Base-by-base conservation (phyloP, 345 rosid species). In the Anacardium occidentale region DNA sequence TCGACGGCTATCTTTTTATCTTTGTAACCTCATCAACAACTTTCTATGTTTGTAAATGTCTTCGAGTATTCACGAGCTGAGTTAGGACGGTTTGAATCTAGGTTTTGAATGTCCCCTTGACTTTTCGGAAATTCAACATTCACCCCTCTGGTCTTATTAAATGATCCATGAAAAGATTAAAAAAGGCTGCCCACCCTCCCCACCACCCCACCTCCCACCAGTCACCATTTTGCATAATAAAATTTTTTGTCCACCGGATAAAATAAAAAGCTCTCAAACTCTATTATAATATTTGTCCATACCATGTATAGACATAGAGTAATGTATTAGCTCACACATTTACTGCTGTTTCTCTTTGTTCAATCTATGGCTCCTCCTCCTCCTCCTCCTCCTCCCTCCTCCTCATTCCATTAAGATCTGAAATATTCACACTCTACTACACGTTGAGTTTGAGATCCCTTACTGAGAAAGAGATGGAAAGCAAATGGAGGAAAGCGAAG, bases 401-500 rank as follows among this genome's bases (percentile, higher is more conserved):
- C 2, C 51, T 10, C 51, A 5, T 18, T 14, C 53, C 18, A 40
- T 65, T 40, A 47, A 20, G 56, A 65, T 65, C 69, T 65, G 51
- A 65, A 64, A 65, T 3, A 47, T 47, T 47, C 51, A 47, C 32
- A 29, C 2, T 29, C 32, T 29, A n/a, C n/a, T n/a, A n/a, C n/a
- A n/a, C n/a, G n/a, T n/a, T 29, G 2, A 29, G 4, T 12, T 50
- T 50, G 53, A 50, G n/a, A 13, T 50, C 42, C 15, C 18, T 13
- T 15, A 50, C 18, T 50, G 20, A 50, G 53, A 50, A n/a, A 50
- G 53, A 50, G 14, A 86, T 90, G 98, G 89, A 82, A 53, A 88
- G 92, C 78, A 91, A 87, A 79, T 94, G 98, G 98, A 81, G 88
- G 67, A 94, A 90, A 70, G 94, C 85, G 7, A 93, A 90, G 83